A percentile compares a stretch with the other conserved stretches of the same genome.
phyloP scores from a whole-genome alignment of 2,329 filamentous ascomycete genomes.

The Alternaria arborescens region DNA sequence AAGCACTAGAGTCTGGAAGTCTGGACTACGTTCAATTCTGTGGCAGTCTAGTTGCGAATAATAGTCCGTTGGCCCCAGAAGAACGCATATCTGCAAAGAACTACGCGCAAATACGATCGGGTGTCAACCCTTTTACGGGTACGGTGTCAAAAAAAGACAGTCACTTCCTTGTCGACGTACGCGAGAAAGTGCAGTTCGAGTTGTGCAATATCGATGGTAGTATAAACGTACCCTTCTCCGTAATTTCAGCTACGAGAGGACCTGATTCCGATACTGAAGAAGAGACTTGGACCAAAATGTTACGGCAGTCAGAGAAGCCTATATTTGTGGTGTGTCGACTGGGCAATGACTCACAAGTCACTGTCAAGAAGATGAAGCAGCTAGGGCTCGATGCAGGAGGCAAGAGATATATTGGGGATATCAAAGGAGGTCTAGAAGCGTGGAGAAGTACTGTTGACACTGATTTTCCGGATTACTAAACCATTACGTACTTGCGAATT shows the following conservation, averaged over 20 bases:
- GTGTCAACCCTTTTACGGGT: slow-evolving; percentile 46
- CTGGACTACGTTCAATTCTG: slow-evolving; percentile 90
- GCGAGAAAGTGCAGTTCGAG: slow-evolving; percentile 84
- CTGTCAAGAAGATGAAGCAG: slow-evolving; percentile 71
- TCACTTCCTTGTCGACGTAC: slow-evolving; percentile 79
- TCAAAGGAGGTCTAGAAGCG: slow-evolving; percentile 74
- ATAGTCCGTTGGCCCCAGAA: slow-evolving; percentile 65
- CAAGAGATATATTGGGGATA: slow-evolving; percentile 71
- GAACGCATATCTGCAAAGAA: slow-evolving; percentile 74
- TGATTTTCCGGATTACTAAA: slow-evolving; percentile 65
- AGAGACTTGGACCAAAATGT: slow-evolving; percentile 39
- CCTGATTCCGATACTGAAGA: slow-evolving; percentile 16
- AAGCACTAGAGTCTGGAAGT: slow-evolving; percentile 69
- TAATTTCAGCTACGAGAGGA: slow-evolving; percentile 49
- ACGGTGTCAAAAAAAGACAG: slow-evolving; percentile 40
- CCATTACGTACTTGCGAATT: not conserved
- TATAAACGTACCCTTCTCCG: slow-evolving; percentile 76
- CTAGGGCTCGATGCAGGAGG: slow-evolving; percentile 63
- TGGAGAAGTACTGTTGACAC: slow-evolving; percentile 75
- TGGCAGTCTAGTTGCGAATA: slow-evolving; percentile 64
- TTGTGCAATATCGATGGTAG: slow-evolving; percentile 79
- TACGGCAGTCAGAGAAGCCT: slow-evolving; percentile 53
- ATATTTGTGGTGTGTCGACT: slow-evolving; percentile 78
- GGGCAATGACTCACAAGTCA: slow-evolving; percentile 81
- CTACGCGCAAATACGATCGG: slow-evolving; percentile 58